phyloP scores from a whole-genome alignment of 208 protist species.

The Leishmania guyanensis region DNA sequence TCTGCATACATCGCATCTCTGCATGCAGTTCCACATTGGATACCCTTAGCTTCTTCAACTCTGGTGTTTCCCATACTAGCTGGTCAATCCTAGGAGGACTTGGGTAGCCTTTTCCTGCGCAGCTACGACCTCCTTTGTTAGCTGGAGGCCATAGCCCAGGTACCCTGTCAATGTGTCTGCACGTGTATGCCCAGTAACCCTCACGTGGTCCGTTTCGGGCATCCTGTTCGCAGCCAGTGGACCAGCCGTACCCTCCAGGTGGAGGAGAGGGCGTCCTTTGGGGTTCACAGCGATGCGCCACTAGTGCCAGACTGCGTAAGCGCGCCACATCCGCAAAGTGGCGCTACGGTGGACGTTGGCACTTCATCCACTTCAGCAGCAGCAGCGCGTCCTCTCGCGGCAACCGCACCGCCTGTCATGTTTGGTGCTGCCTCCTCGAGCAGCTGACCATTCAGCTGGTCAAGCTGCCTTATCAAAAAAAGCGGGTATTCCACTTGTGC shows the following conservation, averaged over 20 bases:
- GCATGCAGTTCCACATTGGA: too few species aligned
- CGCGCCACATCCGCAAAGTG: too few species aligned
- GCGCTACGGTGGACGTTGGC: too few species aligned
- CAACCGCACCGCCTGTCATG: too few species aligned
- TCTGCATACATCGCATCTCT: neutral
- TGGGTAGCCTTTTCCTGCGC: neutral
- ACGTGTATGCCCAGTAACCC: neutral
- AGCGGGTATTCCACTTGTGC: too few species aligned
- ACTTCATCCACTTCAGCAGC: too few species aligned
- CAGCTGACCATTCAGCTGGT: too few species aligned
- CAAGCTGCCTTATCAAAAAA: too few species aligned
- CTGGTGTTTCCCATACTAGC: neutral
- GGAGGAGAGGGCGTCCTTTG: neutral
- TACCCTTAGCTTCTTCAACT: neutral
- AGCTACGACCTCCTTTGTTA: neutral
- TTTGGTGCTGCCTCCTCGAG: too few species aligned
- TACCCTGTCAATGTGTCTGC: neutral
- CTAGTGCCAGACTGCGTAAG: too few species aligned
- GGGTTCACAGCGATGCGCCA: too few species aligned
- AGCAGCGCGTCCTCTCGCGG: too few species aligned
- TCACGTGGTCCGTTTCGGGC: neutral
- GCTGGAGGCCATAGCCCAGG: neutral
- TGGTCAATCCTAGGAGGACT: neutral
- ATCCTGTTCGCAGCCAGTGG: neutral
- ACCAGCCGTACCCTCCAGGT: neutral